Conservation (phyloP, 2,329 filamentous ascomycete species). For the Pestalotiopsis sp. region DNA sequence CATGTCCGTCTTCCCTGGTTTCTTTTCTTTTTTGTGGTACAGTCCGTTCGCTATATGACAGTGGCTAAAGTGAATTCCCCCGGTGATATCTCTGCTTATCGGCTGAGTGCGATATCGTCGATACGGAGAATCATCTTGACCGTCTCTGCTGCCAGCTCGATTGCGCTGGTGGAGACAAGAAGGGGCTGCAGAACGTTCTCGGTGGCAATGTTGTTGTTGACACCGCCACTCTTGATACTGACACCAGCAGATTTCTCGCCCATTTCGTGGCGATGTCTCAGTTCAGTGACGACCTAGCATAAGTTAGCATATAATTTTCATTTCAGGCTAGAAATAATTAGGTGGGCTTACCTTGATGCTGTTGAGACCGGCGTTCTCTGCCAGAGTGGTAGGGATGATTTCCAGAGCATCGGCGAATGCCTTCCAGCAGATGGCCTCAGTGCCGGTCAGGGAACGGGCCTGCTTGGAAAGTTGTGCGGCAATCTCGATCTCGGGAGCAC, state of each 20-base stretch:
- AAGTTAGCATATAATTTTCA: not conserved
- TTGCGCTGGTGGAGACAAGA: slow-evolving; percentile 94
- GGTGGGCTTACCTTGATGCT: slow-evolving; percentile 72
- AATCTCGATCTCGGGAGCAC: slow-evolving; percentile 95
- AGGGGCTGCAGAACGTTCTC: slow-evolving; percentile 96
- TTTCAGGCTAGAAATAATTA: not conserved
- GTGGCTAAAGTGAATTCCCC: not conserved
- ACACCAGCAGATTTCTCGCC: slow-evolving; percentile 96
- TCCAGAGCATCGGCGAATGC: slow-evolving; percentile 97
- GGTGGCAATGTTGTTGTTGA: slow-evolving; percentile 94
- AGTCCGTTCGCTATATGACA: not conserved
- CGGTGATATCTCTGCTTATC: slow-evolving; percentile 39
- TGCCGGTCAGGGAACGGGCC: slow-evolving; percentile 80
- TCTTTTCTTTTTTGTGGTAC: not conserved
- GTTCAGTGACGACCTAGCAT: slow-evolving; percentile 73
- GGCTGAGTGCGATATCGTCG: slow-evolving; percentile 65
- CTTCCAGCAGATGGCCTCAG: slow-evolving; percentile 98
- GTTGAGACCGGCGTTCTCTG: slow-evolving; percentile 96
- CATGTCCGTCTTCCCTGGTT: not conserved
- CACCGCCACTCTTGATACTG: slow-evolving; percentile 95
- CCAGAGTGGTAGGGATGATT: slow-evolving; percentile 92
- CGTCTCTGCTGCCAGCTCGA: slow-evolving; percentile 95
- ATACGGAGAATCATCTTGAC: slow-evolving; percentile 88
- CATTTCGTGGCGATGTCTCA: slow-evolving; percentile 90
- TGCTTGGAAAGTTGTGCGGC: slow-evolving; percentile 82